Evolutionary conservation across 2,329 filamentous ascomycete species (phyloP).

Genomic region (Stachybotrys echinatus): DNA sequence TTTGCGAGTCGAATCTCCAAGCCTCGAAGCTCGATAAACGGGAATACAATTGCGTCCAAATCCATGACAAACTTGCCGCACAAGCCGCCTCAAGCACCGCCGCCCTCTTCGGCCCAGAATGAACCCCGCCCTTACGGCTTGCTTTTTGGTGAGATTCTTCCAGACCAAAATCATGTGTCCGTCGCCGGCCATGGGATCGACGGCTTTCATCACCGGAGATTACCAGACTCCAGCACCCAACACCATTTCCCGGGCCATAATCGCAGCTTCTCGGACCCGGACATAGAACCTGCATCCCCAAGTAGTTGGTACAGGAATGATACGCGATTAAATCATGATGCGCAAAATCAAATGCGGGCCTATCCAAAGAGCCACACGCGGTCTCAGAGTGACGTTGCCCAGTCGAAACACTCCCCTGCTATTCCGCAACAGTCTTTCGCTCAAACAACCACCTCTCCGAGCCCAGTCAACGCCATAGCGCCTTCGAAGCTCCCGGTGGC

Average conservation of each 20-base stretch:
- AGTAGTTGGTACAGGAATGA: conserved; percentile 57
- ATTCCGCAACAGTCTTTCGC: conserved; percentile 25
- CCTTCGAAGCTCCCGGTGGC: conserved; percentile 42
- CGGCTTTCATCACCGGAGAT: conserved; percentile 48
- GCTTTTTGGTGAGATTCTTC: conserved; percentile 70
- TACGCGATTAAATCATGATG: conserved; percentile 15
- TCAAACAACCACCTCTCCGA: conserved; percentile 12
- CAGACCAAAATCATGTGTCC: conserved; percentile 48
- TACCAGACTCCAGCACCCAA: conserved; percentile 63
- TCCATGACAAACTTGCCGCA: conserved; percentile 26
- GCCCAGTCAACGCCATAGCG: conserved; percentile 18
- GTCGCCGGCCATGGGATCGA: conserved; percentile 58
- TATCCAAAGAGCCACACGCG: conserved; percentile 35
- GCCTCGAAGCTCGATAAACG: conserved; percentile 32
- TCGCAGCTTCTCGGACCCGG: conserved; percentile 50
- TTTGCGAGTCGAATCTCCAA: conserved; percentile 56
- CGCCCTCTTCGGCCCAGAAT: conserved; percentile 25
- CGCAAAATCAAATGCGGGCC: conserved; percentile 13
- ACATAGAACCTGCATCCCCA: conserved; percentile 57
- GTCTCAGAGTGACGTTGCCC: conserved; percentile 56
- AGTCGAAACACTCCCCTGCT: conserved; percentile 24
- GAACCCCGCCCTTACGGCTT: conserved; percentile 42
- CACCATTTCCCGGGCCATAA: conserved; percentile 45
- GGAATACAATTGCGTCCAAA: conserved; percentile 26
- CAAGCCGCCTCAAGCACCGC: conserved; percentile 25